Conservation (phyloP, 1,139 yeast species). For the Yamadazyma kanchanaburiensis region DNA sequence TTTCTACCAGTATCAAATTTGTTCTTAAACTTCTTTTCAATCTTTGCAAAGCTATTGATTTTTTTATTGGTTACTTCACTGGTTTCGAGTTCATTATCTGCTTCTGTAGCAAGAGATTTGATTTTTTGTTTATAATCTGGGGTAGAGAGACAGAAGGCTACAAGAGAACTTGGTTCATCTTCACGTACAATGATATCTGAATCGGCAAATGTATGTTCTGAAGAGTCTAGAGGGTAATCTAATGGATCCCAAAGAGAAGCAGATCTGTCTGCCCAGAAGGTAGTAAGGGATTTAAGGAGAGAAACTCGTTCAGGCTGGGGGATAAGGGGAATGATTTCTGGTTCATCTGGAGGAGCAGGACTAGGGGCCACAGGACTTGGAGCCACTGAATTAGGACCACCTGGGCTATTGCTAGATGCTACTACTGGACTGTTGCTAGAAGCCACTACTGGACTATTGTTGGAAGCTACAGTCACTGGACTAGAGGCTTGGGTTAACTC, state of each 20-base stretch:
- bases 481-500: too few species aligned
- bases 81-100: conserved; percentile 12
- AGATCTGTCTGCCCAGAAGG: conserved; percentile 97
- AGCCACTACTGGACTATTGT: too few species aligned
- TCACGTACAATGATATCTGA: conserved; percentile 93
- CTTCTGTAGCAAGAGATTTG: conserved; percentile 32
- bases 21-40: conserved; percentile 45
- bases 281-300: conserved; percentile 76
- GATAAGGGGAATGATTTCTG: conserved; percentile 14
- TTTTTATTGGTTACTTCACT: conserved; percentile 33
- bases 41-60: conserved; percentile 35
- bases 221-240: conserved; percentile 72
- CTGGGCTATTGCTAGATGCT: too few species aligned
- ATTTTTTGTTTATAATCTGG: conserved; percentile 75
- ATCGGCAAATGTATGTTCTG: conserved; percentile 92
- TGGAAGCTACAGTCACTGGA: too few species aligned
- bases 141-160: conserved; percentile 88
- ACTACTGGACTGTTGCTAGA: too few species aligned
- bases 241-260: conserved; percentile 95
- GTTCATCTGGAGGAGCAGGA: neutral
- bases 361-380: too few species aligned
- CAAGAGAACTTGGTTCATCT: conserved; percentile 93
- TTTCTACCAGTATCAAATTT: conserved; percentile 17
- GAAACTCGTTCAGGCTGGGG: conserved; percentile 68
- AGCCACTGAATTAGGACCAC: too few species aligned